Conservation (phyloP, 768 basidiomycete species). For the Lactarius tabidus region DNA sequence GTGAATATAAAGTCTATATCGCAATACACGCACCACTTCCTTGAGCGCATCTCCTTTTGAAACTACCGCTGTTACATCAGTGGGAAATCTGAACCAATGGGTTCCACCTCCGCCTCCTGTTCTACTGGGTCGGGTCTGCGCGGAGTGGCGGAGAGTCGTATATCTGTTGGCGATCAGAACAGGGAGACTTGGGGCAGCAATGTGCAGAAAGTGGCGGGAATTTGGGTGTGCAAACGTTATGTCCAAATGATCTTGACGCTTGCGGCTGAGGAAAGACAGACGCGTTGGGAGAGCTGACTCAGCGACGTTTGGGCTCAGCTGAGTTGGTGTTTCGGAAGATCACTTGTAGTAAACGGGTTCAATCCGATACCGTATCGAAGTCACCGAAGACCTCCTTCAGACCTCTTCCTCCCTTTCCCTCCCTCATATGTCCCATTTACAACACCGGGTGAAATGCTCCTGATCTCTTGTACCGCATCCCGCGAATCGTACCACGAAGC, state of each 20-base stretch:
- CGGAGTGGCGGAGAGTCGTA: slow-evolving; percentile 37
- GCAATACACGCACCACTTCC: slow-evolving; percentile 54
- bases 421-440: no score
- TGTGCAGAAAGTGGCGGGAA: background rate
- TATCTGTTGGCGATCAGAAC: background rate
- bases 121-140: slow-evolving; percentile 44
- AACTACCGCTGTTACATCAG: slow-evolving; percentile 56
- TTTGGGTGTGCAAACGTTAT: background rate
- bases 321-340: no score
- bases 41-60: slow-evolving; percentile 84
- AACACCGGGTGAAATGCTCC: no score
- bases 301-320: no score
- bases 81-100: slow-evolving; percentile 47
- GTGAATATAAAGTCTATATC: background rate
- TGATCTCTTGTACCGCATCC: no score
- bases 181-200: background rate
- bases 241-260: slow-evolving; percentile 10
- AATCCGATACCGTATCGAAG: no score
- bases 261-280: no score
- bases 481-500: slow-evolving; percentile 23
- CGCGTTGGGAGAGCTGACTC: no score
- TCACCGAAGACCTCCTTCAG: no score
- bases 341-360: no score
- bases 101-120: slow-evolving; percentile 46
- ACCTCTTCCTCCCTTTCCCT: no score